Evolutionary conservation across 1,284 basidiomycete genomes (phyloP).

Genomic region (Ustilago vetiveriae): DNA sequence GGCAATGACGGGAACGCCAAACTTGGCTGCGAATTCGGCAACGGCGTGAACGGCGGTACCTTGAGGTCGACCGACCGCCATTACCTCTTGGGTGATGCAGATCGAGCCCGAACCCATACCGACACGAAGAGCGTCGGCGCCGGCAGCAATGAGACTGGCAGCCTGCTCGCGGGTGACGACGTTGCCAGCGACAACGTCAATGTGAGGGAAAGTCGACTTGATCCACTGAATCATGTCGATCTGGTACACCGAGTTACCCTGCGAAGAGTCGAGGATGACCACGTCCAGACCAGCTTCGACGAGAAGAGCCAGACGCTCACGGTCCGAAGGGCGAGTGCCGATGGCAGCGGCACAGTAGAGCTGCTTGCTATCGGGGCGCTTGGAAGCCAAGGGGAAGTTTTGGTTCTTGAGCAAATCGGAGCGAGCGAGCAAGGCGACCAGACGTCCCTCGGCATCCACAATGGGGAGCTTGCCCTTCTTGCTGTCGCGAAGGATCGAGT

Average conservation of each 20-base stretch:
- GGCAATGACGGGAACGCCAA: slow-evolving; percentile 97
- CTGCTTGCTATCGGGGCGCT: slow-evolving; percentile 91
- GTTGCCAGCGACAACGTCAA: slow-evolving; percentile 95
- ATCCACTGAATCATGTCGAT: slow-evolving; percentile 96
- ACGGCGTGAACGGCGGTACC: slow-evolving; percentile 96
- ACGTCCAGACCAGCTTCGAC: slow-evolving; percentile 96
- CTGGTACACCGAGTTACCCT: slow-evolving; percentile 94
- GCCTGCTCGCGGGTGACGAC: slow-evolving; percentile 98
- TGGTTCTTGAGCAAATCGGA: slow-evolving; percentile 98
- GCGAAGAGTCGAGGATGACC: slow-evolving; percentile 92
- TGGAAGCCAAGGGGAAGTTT: slow-evolving; percentile 93
- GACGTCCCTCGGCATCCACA: slow-evolving; percentile 58
- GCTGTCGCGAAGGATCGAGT: slow-evolving; percentile 90
- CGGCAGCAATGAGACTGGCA: slow-evolving; percentile 89
- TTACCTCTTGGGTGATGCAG: slow-evolving; percentile 99
- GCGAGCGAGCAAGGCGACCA: slow-evolving; percentile 70
- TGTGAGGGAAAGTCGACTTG: slow-evolving; percentile 77
- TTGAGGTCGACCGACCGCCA: slow-evolving; percentile 98
- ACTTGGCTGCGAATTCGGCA: slow-evolving; percentile 89
- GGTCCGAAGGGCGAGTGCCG: slow-evolving; percentile 89
- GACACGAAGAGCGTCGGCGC: slow-evolving; percentile 90
- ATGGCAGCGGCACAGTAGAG: slow-evolving; percentile 96
- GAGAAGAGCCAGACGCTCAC: slow-evolving; percentile 83
- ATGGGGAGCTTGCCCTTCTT: slow-evolving; percentile 94
- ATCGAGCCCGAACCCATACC: slow-evolving; percentile 99